Base-by-base conservation (phyloP, 805 yeast genomes). In the Candida patagonica region DNA sequence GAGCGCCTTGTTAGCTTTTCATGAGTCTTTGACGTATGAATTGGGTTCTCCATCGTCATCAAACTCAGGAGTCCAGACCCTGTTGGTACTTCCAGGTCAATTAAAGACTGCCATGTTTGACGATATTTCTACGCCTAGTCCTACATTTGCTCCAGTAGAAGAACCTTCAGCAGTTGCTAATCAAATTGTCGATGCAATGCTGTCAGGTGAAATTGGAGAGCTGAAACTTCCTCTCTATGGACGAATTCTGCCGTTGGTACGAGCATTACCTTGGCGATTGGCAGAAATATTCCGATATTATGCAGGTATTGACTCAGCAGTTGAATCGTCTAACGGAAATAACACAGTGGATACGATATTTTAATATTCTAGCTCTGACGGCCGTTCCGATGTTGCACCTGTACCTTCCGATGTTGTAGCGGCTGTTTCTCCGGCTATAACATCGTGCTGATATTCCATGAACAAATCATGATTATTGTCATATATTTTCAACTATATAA, bases 1-100 rank as follows among this genome's bases (percentile, higher is more conserved):
- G 56, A 79, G 94, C 0, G 96, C 94, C 0, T 60, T 85, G 22
- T 74, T 89, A 38, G 87, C 89, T 0, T 61, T 87, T 30, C 96
- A 88, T 56, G 94, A 84, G 55, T 77, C 89, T 1, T 61, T 89
- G 26, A 74, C 82, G 0, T 76, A 74, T 52, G 92, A 82, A 57
- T 54, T 82, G 22, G 78, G 80, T 0, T 68, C 74, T 0, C 72
- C 75, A 0, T 59, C 68, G 5, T 21, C 25, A 12, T 35, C 43
- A n/a, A 27, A 41, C 30, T 5, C 40, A 9, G 48, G 50, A 3
- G 54, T 68, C 26, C 78, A 78, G 48, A 80, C 94, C 0, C 61
- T 89, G 41, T 63, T 89, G 26, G 68, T 89, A 0, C 79, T 92
- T 49, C 94, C 96, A 0, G 97, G 97, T 0, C 96, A 89, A 55